Evolutionary conservation across 108 stramenopile genomes (phyloP), one percentile per base, ranked within the genome.

Genomic region (Craspedostauros australis): DNA sequence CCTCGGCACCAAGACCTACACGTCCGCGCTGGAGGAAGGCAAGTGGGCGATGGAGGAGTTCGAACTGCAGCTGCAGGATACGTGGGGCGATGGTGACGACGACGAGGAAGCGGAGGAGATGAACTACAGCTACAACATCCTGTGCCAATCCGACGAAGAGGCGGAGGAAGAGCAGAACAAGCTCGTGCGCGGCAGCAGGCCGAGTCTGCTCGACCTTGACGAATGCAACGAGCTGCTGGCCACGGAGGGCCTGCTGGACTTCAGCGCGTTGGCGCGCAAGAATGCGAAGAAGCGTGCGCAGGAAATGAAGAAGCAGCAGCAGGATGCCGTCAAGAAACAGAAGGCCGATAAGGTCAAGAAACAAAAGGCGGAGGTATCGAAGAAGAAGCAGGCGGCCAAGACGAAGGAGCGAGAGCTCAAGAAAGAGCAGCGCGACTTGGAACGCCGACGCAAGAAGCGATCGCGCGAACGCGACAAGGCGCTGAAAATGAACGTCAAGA

Each of bases 71-170:
- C 54, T 61, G 5, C 57, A 60, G 47, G 68, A 92, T 46, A 44
- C 65, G 30, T 82, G 73, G 31, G 77, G 67, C 9, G 59, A 68
- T 14, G 73, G 62, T 5, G 67, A 64, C 4, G 76, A 77, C 20
- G 74, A 75, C 32, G 77, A 85, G 41, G 76, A 79, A 28, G 63
- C 44, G 15, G 62, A 73, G 36, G 71, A 69, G 5, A 54, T 59
- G 36, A 63, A 68, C 20, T 82, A 72, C 50, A 84, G 77, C 27
- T 90, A 72, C 32, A 51, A 72, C 30, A 57, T 80, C 6, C 57
- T 90, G 50, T 72, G 75, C 31, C 77, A 84, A 37, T 84, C 88
- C 16, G 88, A 90, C 44, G 87, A 82, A 30, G 87, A 88, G 53
- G 81, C 79, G 7, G 88, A 90, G 49, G 74, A 58, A 39, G 64